Conservation (phyloP, 352 stramenopile genomes). For the Pythium biforme region DNA sequence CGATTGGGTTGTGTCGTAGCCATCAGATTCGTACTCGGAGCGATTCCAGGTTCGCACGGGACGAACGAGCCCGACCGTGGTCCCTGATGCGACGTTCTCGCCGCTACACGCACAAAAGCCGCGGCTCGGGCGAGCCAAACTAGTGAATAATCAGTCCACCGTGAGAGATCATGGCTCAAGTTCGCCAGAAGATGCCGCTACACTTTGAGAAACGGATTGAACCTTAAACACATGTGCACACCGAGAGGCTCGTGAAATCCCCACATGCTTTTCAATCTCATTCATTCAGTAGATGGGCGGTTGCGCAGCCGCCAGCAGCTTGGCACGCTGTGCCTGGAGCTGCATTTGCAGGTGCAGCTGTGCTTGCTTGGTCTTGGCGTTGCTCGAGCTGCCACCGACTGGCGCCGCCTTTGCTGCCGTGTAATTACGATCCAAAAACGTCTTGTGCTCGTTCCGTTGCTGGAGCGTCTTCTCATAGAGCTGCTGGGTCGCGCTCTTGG, state of each 20-base stretch:
- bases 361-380: slow-evolving; percentile 58
- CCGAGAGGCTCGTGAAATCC: too few relatives aligned
- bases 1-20: slow-evolving; percentile 1
- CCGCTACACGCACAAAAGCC: background rate
- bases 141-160: background rate
- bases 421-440: slow-evolving; percentile 73
- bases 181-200: background rate
- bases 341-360: slow-evolving; percentile 43
- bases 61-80: slow-evolving; percentile 1
- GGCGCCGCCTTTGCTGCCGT: background rate
- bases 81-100: background rate
- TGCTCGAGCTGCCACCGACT: slow-evolving; percentile 16
- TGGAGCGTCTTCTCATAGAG: slow-evolving; percentile 66
- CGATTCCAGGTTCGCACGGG: slow-evolving; percentile 30
- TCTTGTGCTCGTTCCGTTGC: slow-evolving; percentile 49
- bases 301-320: slow-evolving; percentile 21
- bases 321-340: slow-evolving; percentile 39
- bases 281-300: slow-evolving; percentile 30
- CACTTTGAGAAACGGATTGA: too few relatives aligned
- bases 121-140: background rate
- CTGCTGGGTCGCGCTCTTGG: slow-evolving; percentile 58
- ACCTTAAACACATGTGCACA: too few relatives aligned
- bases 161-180: background rate
- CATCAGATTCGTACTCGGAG: slow-evolving; percentile 34
- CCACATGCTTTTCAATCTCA: too few relatives aligned